Evolutionary conservation across 768 basidiomycete species (phyloP), one percentile per base, ranked within the genome.

Genomic region (Calocybe indica): DNA sequence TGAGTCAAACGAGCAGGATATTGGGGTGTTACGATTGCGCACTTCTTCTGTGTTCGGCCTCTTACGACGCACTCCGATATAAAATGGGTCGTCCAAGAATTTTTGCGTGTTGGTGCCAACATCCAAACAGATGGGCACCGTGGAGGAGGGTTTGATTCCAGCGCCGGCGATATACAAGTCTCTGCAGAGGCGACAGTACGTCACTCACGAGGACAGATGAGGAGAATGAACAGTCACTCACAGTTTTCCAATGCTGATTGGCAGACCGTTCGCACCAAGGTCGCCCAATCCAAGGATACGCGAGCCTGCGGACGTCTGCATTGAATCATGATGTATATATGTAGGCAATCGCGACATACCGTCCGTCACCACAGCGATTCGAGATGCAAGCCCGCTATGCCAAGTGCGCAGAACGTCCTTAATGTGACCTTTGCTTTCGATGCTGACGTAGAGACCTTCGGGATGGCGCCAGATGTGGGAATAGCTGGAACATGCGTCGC

Each of bases 351-450:
- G 9, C 34, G 39, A 47, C 49, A 37, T 53, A 66, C 87, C 87
- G 58, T 90, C 87, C 5, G 87, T 89, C 46, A 90, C 85, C 50
- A 90, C 87, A 36, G 82, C 74, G 56, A 90, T 88, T 37, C 83
- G 76, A 2, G 78, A 61, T 8, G 68, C 64, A 43, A 65, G 53
- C 35, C 61, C 62, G 36, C 65, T 61, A 15, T 76, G 72, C 76
- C 80, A 83, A 28, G 71, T 65, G 7, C 69, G 62, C 28, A 88
- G 70, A 36, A 85, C 69, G 29, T 79, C 64, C 14, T 74, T 69
- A 51, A 88, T 80, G 42, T 69, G 73, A 7, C 83, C 85, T 58
- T 81, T 80, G 64, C 86, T 79, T 45, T 80, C 68, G 46, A 84
- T 80, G 14, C 80, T 79, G 55, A 90, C 70, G 56, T 78, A 78